Conservation (phyloP, 2,329 filamentous ascomycete species). For the Arthrobotrys conoides region DNA sequence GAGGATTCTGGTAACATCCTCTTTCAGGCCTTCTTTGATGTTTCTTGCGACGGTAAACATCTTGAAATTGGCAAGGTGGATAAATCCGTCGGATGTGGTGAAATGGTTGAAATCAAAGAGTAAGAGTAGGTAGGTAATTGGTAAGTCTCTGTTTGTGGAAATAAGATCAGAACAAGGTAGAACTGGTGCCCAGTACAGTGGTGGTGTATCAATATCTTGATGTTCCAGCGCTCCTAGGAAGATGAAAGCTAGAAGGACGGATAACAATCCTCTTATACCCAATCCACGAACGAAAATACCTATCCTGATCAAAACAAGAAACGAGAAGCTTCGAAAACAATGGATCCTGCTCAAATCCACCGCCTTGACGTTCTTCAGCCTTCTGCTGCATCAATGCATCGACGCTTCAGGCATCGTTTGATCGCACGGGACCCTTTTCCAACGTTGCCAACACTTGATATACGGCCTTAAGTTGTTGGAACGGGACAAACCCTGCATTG, state of each 20-base stretch:
- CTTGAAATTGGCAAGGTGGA: not conserved
- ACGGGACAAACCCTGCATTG: too few relatives aligned
- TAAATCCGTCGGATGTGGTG: not conserved
- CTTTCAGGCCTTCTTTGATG: not conserved
- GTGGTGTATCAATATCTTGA: too few relatives aligned
- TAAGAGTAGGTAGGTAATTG: too few relatives aligned
- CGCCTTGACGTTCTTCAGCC: not conserved
- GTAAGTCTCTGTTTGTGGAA: not conserved
- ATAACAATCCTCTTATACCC: not conserved
- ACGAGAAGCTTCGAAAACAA: not conserved
- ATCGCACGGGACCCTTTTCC: not conserved
- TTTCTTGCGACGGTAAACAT: not conserved
- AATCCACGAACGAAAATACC: too few relatives aligned
- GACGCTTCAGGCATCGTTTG: conserved; percentile 14
- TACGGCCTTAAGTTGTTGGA: not conserved
- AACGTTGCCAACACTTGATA: not conserved
- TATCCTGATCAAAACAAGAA: too few relatives aligned
- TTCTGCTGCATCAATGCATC: not conserved
- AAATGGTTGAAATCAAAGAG: too few relatives aligned
- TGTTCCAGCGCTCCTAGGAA: too few relatives aligned
- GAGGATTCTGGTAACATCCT: not conserved
- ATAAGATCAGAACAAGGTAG: too few relatives aligned
- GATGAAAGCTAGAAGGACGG: too few relatives aligned
- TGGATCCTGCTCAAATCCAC: not conserved
- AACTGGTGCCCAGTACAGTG: too few relatives aligned